Percentiles rank a stretch among this genome's conserved stretches.
These are phyloP conservation scores for Caloboletus firmus DNA, from an alignment of 1,284 basidiomycete species.

Conservation along the genomic window DNA sequence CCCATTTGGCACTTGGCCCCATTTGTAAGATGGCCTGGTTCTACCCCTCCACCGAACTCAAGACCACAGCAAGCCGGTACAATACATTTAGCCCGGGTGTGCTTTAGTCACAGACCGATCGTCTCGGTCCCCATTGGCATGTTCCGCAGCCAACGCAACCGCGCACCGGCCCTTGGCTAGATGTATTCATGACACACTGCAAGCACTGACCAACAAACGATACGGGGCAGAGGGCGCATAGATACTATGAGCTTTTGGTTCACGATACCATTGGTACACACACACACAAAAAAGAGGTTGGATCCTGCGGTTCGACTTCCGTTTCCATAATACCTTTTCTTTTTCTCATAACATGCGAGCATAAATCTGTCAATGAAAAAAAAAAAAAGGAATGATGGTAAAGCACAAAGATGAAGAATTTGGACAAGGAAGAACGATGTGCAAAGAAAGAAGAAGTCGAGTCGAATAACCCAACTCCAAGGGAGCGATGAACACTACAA, in stretches of 20 bases:
- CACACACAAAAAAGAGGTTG: neutral
- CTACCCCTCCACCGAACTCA: too few species aligned
- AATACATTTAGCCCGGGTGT: too few species aligned
- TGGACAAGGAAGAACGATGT: neutral
- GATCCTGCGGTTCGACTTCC: conserved; percentile 17
- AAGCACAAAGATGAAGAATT: conserved; percentile 1
- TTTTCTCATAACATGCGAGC: conserved; percentile 14
- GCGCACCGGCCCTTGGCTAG: too few species aligned
- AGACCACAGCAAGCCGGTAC: too few species aligned
- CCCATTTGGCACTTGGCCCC: too few species aligned
- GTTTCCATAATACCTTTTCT: conserved; percentile 17
- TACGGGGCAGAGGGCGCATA: neutral
- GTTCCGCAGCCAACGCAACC: too few species aligned
- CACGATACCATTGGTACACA: conserved; percentile 11
- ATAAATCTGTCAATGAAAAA: conserved; percentile 8
- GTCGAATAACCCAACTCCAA: conserved; percentile 1
- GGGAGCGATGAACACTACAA: conserved; percentile 19
- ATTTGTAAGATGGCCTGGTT: too few species aligned
- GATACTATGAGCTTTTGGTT: neutral
- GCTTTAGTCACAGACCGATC: too few species aligned
- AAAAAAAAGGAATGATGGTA: neutral
- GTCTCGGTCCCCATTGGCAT: too few species aligned
- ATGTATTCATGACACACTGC: too few species aligned
- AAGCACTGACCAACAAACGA: neutral
- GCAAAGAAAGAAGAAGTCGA: conserved; percentile 9